Conservation (phyloP, 2,329 filamentous ascomycete genomes). For the Geosmithia flava region DNA sequence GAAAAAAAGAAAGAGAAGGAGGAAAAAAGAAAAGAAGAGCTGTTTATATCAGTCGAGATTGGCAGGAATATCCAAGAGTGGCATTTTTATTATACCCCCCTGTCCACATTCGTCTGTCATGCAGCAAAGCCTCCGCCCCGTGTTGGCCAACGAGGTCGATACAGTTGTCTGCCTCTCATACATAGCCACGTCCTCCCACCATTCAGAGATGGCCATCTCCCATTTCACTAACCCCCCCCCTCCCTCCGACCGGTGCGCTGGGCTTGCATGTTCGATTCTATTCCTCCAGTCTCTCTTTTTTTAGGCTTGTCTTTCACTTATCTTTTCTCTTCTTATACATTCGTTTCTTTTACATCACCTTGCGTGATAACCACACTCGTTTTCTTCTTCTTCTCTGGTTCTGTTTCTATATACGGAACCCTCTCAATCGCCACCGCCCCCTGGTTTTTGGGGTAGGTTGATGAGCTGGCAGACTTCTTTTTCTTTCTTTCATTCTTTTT, state of each 20-base stretch:
- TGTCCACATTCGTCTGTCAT: not conserved
- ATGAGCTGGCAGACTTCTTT: constrained; percentile 1
- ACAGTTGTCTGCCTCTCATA: constrained; percentile 1
- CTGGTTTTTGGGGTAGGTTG: not conserved
- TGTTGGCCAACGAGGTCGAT: constrained; percentile 1
- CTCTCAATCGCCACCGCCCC: not conserved
- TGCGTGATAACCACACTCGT: not conserved
- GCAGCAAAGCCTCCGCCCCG: not conserved
- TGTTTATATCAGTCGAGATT: no score
- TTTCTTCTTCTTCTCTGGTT: constrained; percentile 1
- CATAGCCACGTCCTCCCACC: constrained; percentile 1
- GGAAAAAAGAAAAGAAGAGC: no score
- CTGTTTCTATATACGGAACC: not conserved
- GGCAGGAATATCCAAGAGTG: not conserved
- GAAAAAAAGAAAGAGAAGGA: no score
- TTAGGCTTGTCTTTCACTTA: not conserved
- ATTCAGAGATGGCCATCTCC: not conserved
- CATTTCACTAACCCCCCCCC: not conserved
- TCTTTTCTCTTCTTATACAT: not conserved
- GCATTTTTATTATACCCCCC: not conserved
- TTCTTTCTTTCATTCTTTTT: not conserved
- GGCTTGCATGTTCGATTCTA: not conserved
- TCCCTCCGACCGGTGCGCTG: not conserved
- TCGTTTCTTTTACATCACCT: not conserved
- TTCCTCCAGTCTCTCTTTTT: not conserved